A percentile compares a stretch with the other conserved stretches of the same genome.
These are phyloP conservation scores for Heracleum sosnowskyi DNA, from an alignment of 129 eudicot genomes.

Conservation along the genomic window DNA sequence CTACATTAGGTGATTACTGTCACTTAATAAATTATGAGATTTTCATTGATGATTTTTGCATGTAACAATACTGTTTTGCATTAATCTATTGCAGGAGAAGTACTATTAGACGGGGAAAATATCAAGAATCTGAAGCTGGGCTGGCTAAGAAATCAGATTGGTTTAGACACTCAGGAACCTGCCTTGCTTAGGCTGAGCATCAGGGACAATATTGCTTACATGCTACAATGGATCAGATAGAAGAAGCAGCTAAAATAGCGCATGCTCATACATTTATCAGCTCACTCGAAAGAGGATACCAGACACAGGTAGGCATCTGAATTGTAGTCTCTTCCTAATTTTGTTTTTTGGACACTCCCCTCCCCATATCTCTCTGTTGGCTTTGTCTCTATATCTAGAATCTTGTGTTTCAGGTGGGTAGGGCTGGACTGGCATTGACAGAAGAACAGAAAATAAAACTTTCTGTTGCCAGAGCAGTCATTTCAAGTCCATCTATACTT, in stretches of 20 bases:
- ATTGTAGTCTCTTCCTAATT: not conserved
- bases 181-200: conserved; percentile 86
- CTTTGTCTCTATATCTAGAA: not conserved
- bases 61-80: not conserved
- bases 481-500: conserved; percentile 84
- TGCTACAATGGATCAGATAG: conserved; percentile 78
- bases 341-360: conserved; percentile 1
- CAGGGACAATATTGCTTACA: conserved; percentile 82
- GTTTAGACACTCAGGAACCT: conserved; percentile 91
- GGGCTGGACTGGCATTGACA: conserved; percentile 69
- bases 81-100: conserved; percentile 59
- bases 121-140: conserved; percentile 82
- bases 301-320: conserved; percentile 62
- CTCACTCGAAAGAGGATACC: conserved; percentile 82
- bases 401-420: conserved; percentile 52
- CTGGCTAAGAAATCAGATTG: conserved; percentile 91
- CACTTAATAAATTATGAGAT: not conserved
- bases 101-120: conserved; percentile 90
- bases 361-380: not conserved
- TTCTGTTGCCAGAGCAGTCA: conserved; percentile 91
- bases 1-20: too few species aligned
- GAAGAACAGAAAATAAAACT: conserved; percentile 91
- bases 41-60: conserved; percentile 10
- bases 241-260: conserved; percentile 93
- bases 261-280: conserved; percentile 88